Conservation (phyloP, 2,329 filamentous ascomycete species). For the Hypoxylon sp. region DNA sequence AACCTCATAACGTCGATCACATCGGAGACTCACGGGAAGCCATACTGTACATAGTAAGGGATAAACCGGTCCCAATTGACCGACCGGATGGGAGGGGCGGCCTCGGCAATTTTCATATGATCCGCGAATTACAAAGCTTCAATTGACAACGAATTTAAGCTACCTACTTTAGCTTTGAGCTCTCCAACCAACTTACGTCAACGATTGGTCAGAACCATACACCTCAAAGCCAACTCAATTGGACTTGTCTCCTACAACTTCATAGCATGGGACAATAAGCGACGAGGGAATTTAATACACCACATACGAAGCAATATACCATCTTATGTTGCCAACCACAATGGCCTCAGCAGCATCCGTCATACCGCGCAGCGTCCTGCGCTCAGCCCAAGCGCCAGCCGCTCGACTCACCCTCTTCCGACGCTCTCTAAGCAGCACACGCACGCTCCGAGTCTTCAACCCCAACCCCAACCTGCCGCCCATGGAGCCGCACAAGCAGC, state of each 20-base stretch:
- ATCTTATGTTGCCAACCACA: conserved; percentile 10
- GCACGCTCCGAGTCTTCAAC: conserved; percentile 37
- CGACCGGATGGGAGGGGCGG: conserved; percentile 31
- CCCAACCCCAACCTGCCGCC: conserved; percentile 51
- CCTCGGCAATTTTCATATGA: conserved; percentile 43
- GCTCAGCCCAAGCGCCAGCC: conserved; percentile 40
- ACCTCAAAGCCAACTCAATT: conserved; percentile 21
- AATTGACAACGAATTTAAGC: conserved; percentile 32
- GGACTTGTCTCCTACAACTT: neutral
- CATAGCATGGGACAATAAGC: neutral
- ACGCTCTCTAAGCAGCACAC: conserved; percentile 41
- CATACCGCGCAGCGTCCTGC: conserved; percentile 43
- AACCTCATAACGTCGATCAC: conserved; percentile 20
- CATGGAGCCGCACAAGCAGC: conserved; percentile 50
- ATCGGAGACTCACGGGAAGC: conserved; percentile 27
- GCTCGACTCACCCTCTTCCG: conserved; percentile 22
- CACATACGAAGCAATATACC: neutral
- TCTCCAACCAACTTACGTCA: conserved; percentile 34
- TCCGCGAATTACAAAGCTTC: conserved; percentile 44
- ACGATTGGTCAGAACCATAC: conserved; percentile 20
- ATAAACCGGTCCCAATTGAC: conserved; percentile 13
- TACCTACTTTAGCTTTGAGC: conserved; percentile 19
- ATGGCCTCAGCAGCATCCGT: conserved; percentile 47
- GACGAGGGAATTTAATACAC: neutral
- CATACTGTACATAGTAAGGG: too few relatives aligned